A percentile compares a stretch with the other conserved stretches of the same genome.
Conservation (phyloP, 1,284 basidiomycete species). For the Coniophora puteana region DNA sequence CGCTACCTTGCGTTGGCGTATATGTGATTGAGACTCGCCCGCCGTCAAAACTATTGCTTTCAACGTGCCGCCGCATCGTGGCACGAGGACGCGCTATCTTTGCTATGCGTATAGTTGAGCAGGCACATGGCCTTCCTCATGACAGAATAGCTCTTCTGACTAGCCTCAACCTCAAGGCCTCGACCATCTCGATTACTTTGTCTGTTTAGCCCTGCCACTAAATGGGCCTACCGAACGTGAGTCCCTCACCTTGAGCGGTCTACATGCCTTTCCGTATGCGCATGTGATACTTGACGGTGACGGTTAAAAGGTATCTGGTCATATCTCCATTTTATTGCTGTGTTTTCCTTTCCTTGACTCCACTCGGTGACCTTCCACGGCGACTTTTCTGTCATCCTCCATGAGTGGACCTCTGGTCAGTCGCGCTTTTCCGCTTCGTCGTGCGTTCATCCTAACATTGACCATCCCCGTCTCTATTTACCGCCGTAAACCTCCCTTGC, state of each 20-base stretch:
- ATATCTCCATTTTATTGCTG: constrained; percentile 42
- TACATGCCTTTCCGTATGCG: constrained; percentile 45
- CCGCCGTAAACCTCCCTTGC: too few species aligned
- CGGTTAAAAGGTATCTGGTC: constrained; percentile 42
- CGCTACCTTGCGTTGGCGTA: too few species aligned
- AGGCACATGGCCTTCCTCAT: constrained; percentile 47
- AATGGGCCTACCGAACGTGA: constrained; percentile 22
- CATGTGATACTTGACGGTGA: constrained; percentile 32
- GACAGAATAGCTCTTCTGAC: constrained; percentile 38
- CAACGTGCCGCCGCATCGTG: too few species aligned
- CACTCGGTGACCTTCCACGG: constrained; percentile 43
- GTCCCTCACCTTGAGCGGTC: constrained; percentile 40
- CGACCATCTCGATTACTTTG: constrained; percentile 59
- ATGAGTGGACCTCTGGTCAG: constrained; percentile 31
- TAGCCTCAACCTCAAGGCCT: constrained; percentile 44
- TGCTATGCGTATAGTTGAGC: constrained; percentile 63
- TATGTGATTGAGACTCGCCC: too few species aligned
- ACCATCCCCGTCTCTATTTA: too few species aligned
- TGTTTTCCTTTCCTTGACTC: constrained; percentile 36
- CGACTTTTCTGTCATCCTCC: constrained; percentile 38
- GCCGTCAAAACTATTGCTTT: too few species aligned
- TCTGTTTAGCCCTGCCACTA: constrained; percentile 47
- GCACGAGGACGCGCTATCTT: too few species aligned
- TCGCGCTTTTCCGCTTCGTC: too few species aligned
- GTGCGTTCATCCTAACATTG: too few species aligned